Conservation (phyloP, 2,329 filamentous ascomycete genomes). For the Escovopsis sp. region DNA sequence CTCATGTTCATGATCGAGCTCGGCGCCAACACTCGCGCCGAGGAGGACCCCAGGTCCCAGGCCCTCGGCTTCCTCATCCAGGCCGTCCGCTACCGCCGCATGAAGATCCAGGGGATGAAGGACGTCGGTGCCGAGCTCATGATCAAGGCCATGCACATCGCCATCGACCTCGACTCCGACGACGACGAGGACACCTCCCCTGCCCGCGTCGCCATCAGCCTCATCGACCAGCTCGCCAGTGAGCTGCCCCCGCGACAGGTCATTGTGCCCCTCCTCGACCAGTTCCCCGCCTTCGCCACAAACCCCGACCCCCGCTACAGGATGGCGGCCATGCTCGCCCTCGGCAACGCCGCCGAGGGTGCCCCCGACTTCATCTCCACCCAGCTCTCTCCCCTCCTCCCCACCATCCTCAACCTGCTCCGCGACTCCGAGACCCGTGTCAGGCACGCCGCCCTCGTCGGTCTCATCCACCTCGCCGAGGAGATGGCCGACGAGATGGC, state of each 20-base stretch:
- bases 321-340: conserved; percentile 77
- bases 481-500: conserved; percentile 84
- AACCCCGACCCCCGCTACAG: conserved; percentile 62
- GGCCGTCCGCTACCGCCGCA: conserved; percentile 76
- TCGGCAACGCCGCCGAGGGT: conserved; percentile 90
- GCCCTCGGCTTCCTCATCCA: conserved; percentile 90
- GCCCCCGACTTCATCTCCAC: conserved; percentile 95
- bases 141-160: conserved; percentile 72
- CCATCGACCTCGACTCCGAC: conserved; percentile 72
- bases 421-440: conserved; percentile 74
- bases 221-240: conserved; percentile 78
- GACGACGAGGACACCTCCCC: conserved; percentile 69
- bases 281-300: conserved; percentile 67
- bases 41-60: conserved; percentile 78
- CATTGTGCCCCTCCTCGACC: conserved; percentile 78
- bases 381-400: conserved; percentile 74
- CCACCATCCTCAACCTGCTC: conserved; percentile 67
- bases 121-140: conserved; percentile 75
- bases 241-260: conserved; percentile 88
- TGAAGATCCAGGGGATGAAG: conserved; percentile 85
- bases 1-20: conserved; percentile 90
- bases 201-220: conserved; percentile 65
- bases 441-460: conserved; percentile 72
- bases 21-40: conserved; percentile 56
- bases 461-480: conserved; percentile 79